Evolutionary conservation across 768 basidiomycete species (phyloP).

Genomic region (Kwoniella heveanensis): DNA sequence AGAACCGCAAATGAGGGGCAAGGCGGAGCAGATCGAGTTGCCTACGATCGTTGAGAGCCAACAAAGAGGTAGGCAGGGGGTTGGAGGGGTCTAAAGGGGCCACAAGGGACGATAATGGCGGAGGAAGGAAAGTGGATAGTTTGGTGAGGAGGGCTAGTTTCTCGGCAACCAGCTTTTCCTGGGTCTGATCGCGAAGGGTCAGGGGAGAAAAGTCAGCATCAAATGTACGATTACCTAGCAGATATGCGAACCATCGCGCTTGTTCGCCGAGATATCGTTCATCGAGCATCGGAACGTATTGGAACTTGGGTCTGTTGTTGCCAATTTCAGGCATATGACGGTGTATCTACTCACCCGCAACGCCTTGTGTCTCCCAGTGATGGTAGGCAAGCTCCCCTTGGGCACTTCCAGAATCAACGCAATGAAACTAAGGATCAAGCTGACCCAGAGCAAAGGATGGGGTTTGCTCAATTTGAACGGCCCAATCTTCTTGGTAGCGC

Average conservation of each 20-base stretch:
- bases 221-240: no score
- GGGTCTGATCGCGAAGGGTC: conserved; percentile 23
- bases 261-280: no score
- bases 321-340: no score
- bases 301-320: no score
- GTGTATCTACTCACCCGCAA: conserved; percentile 48
- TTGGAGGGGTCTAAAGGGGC: conserved; percentile 14
- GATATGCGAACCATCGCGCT: no score
- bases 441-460: conserved; percentile 47
- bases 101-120: conserved; percentile 38
- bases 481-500: conserved; percentile 16
- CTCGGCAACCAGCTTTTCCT: conserved; percentile 37
- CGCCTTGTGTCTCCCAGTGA: conserved; percentile 46
- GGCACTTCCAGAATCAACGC: conserved; percentile 45
- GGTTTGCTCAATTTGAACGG: conserved; percentile 27
- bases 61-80: conserved; percentile 7
- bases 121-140: conserved; percentile 45
- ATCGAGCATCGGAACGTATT: no score
- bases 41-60: conserved; percentile 8
- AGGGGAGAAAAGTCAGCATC: neutral
- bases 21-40: conserved; percentile 20
- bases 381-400: conserved; percentile 43
- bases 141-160: conserved; percentile 35
- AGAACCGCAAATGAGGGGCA: conserved; percentile 24
- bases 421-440: conserved; percentile 35